A percentile compares a stretch with the other conserved stretches of the same genome.
These are phyloP conservation scores for Puccinia horiana DNA, from an alignment of 1,284 basidiomycete genomes.

Conservation along the genomic window DNA sequence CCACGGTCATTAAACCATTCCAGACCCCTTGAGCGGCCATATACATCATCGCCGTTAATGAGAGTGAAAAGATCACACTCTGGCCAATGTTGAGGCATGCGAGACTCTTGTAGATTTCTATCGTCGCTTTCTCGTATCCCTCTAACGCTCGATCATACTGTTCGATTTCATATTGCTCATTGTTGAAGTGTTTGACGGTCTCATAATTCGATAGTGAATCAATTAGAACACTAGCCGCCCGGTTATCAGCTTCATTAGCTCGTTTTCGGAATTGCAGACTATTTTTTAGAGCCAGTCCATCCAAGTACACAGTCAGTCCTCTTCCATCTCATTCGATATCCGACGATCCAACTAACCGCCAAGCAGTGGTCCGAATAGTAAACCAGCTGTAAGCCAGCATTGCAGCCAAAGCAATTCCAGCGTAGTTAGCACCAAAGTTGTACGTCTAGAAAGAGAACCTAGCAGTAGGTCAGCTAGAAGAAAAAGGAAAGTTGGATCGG, in stretches of 20 bases:
- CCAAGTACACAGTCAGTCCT: background rate
- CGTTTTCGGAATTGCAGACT: slow-evolving; percentile 47
- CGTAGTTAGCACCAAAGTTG: slow-evolving; percentile 48
- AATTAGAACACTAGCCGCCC: slow-evolving; percentile 35
- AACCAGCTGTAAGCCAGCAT: slow-evolving; percentile 47
- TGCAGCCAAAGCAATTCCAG: slow-evolving; percentile 45
- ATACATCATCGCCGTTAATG: slow-evolving; percentile 50
- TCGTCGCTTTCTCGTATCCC: slow-evolving; percentile 41
- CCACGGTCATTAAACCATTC: slow-evolving; percentile 48
- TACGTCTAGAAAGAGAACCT: slow-evolving; percentile 26
- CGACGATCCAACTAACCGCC: slow-evolving; percentile 29
- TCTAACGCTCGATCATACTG: slow-evolving; percentile 46
- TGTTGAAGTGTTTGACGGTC: slow-evolving; percentile 49
- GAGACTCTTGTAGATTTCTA: slow-evolving; percentile 45
- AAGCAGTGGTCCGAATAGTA: slow-evolving; percentile 48
- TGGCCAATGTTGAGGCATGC: slow-evolving; percentile 46
- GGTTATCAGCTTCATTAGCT: slow-evolving; percentile 47
- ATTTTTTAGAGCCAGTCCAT: slow-evolving; percentile 7
- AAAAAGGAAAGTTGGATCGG: background rate
- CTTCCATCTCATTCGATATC: background rate
- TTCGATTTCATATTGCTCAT: slow-evolving; percentile 44
- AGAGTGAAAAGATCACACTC: slow-evolving; percentile 43
- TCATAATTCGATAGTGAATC: slow-evolving; percentile 48
- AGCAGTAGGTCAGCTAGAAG: background rate
- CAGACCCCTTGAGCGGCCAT: slow-evolving; percentile 46